A percentile compares a stretch with the other conserved stretches of the same genome.
phyloP scores from a whole-genome alignment of 2,329 filamentous ascomycete genomes.

The Xylariaceae sp. region DNA sequence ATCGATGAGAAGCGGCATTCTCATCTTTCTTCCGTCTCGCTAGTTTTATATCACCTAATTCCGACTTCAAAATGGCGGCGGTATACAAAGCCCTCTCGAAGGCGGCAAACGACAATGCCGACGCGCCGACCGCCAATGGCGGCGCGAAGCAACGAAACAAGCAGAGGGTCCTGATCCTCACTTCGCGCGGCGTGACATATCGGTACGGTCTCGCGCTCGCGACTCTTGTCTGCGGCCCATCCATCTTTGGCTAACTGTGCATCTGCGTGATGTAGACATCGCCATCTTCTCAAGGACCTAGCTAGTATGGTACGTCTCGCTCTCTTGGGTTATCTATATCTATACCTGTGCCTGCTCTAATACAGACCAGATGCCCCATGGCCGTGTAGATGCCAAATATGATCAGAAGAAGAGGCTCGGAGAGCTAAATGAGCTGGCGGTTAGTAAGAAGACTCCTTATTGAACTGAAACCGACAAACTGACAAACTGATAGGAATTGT shows the following conservation, averaged over 20 bases:
- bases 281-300: constrained; percentile 87
- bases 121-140: constrained; percentile 42
- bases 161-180: constrained; percentile 81
- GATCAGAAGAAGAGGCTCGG: constrained; percentile 83
- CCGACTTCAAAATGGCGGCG: constrained; percentile 51
- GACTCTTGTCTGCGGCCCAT: background rate
- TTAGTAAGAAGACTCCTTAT: background rate
- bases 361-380: constrained; percentile 56
- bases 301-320: constrained; percentile 60
- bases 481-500: constrained; percentile 40
- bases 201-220: constrained; percentile 27
- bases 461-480: background rate
- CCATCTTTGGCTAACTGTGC: background rate
- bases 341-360: background rate
- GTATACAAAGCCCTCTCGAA: constrained; percentile 72
- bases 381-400: constrained; percentile 91
- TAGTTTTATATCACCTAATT: background rate
- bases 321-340: background rate
- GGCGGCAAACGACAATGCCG: constrained; percentile 43
- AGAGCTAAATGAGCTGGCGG: constrained; percentile 35
- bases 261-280: constrained; percentile 55
- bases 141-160: constrained; percentile 62
- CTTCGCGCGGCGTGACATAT: constrained; percentile 86
- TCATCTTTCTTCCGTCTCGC: background rate
- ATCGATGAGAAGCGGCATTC: background rate